Evolutionary conservation across 1,139 yeast genomes (phyloP), one percentile per base, ranked within the genome.

Genomic region (Saccharomycopsis hybrid): DNA sequence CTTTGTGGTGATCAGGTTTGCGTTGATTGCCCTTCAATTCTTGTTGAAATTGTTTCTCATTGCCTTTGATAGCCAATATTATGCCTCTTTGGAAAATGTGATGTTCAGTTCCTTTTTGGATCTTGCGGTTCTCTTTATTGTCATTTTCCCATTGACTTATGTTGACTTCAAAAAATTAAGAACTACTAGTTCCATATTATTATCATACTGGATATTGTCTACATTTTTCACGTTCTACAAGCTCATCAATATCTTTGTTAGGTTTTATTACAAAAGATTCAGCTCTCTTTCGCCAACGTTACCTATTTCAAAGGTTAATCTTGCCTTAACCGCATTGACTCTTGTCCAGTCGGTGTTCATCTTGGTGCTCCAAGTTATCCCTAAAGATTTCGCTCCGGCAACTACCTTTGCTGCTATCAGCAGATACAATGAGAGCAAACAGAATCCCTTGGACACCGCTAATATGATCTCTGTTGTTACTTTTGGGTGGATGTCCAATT

Each of bases 401-500:
- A 65, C 73, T 18, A 64, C 67, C 51, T 72, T 71, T 47, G 69
- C 72, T n/a, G 61, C 71, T 35, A 63, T 66, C 35, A 73, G 71
- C 49, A 68, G 66, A 36, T 58, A 62, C 38, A 55, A 67, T 7
- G 63, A 64, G 41, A 62, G 60, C 47, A 64, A 64, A 46, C 62
- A 65, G 47, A 78, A 74, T 56, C 95, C 97, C 2, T 81, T 77
- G 56, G 97, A 90, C 60, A 68, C 69, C 37, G 95, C 99, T 9
- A 85, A 90, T 62, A 69, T 89, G 28, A 89, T 90, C 60, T 80
- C 95, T 18, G 75, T 78, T 55, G 71, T 94, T 53, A 81, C 95
- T 0, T 92, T 92, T 65, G 72, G 80, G 41, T 92, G 99, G 99
- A 85, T 92, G 95, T 79, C 90, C 2, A 86, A 83, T 3, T 71